Evolutionary conservation across 2,329 filamentous ascomycete species (phyloP), one percentile per base, ranked within the genome.

Genomic region (Cladosporium sp.): DNA sequence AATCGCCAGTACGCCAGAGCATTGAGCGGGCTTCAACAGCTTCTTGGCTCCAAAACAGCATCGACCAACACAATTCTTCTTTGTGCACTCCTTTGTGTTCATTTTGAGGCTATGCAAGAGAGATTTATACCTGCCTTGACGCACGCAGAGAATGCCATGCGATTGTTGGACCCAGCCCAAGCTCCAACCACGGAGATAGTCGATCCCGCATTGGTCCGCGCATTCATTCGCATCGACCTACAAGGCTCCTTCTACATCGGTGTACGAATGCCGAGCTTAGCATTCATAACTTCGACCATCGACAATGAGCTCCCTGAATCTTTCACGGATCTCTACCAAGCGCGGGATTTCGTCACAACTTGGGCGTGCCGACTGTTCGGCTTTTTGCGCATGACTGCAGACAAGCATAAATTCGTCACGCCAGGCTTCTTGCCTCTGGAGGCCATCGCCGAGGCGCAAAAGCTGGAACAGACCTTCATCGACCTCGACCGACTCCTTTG

Each of bases 21-120:
- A 9, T 58, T 69, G 14, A 61, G 58, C 6, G 59, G 57, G 19
- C 60, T 69, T 50, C 63, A 63, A 35, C 32, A 45, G 14, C 56
- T 66, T 32, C 53, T 68, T n/a, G 54, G 57, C 31, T 46, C 44
- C 11, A 55, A 56, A 16, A 55, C 51, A 7, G 53, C 56, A 8
- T 54, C 60, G 4, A 43, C 65, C 43, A 63, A 68, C 31, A 49
- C 62, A 8, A 57, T 66, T 9, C 53, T 68, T 7, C 46, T 68
- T 4, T 66, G 63, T 52, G 63, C 62, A 11, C 51, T 69, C 13
- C 34, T 69, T 18, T 65, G 63, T 53, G 61, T 66, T 10, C 64
- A 67, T 35, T 66, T 68, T 46, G 67, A 69, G 49, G 58, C 63
- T n/a, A 50, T 68, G 22, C 57, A 62, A 22, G 63, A 67, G 22